Conservation (phyloP, 495 filamentous ascomycete genomes). For the Hypoxylon cercidicola region DNA sequence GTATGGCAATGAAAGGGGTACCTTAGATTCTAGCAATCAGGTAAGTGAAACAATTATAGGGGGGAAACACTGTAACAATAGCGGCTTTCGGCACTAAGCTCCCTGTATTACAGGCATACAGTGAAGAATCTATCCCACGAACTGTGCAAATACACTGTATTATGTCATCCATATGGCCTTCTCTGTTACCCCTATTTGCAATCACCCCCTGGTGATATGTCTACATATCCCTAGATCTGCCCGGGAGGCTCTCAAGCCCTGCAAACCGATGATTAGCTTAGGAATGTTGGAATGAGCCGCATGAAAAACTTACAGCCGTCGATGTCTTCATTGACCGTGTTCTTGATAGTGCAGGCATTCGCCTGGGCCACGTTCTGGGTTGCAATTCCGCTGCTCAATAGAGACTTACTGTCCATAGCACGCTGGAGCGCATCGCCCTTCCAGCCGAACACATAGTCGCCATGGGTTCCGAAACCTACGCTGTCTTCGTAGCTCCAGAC, state of each 20-base stretch:
- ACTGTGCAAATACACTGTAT: too few species aligned
- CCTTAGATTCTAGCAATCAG: too few species aligned
- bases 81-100: too few species aligned
- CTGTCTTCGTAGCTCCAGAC: conserved; percentile 49
- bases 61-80: too few species aligned
- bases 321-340: conserved; percentile 50
- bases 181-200: too few species aligned
- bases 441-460: conserved; percentile 20
- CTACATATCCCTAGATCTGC: conserved; percentile 30
- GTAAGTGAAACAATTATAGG: too few species aligned
- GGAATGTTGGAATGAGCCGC: conserved; percentile 16
- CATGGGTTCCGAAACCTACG: conserved; percentile 52
- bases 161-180: too few species aligned
- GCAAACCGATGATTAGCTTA: conserved; percentile 7
- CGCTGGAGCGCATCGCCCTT: conserved; percentile 53
- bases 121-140: too few species aligned
- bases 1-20: too few species aligned
- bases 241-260: conserved; percentile 34
- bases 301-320: conserved; percentile 49
- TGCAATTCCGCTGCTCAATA: conserved; percentile 48
- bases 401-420: conserved; percentile 46
- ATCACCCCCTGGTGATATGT: not conserved
- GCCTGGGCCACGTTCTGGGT: conserved; percentile 47
- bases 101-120: too few species aligned
- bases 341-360: conserved; percentile 52